Evolutionary conservation across 192 early-diverging fungal species (phyloP).

Genomic region (Haplosporangium gracile): DNA sequence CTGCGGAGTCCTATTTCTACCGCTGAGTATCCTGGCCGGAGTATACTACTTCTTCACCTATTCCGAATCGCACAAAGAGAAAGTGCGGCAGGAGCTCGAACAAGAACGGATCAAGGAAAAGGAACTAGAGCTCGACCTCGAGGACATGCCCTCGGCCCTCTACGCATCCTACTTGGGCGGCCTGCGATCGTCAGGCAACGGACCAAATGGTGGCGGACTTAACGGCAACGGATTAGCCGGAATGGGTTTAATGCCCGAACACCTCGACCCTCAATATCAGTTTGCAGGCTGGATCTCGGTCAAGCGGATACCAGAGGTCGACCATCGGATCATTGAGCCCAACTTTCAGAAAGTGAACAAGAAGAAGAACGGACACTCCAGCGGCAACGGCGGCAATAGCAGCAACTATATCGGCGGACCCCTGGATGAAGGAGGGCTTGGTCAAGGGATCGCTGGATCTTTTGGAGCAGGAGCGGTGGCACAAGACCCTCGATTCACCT

Average conservation of each 20-base stretch:
- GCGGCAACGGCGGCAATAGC: not conserved
- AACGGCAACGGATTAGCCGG: constrained; percentile 24
- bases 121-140: constrained; percentile 26
- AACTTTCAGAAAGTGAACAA: constrained; percentile 39
- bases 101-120: constrained; percentile 22
- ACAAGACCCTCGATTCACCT: constrained; percentile 46
- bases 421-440: constrained; percentile 20
- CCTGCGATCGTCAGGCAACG: not conserved
- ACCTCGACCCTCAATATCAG: constrained; percentile 51
- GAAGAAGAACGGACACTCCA: constrained; percentile 25
- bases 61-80: constrained; percentile 34
- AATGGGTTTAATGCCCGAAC: constrained; percentile 28
- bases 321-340: constrained; percentile 53
- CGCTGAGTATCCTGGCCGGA: constrained; percentile 25
- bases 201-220: not conserved
- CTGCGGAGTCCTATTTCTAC: constrained; percentile 43
- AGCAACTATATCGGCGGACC: not conserved
- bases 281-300: constrained; percentile 54
- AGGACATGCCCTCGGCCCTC: constrained; percentile 38
- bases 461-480: constrained; percentile 10
- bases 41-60: constrained; percentile 49
- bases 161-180: constrained; percentile 43
- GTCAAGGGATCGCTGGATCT: constrained; percentile 35
- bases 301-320: constrained; percentile 50
- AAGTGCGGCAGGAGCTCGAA: constrained; percentile 6